Base-by-base conservation (phyloP, 495 filamentous ascomycete genomes). In the Podospora conica region DNA sequence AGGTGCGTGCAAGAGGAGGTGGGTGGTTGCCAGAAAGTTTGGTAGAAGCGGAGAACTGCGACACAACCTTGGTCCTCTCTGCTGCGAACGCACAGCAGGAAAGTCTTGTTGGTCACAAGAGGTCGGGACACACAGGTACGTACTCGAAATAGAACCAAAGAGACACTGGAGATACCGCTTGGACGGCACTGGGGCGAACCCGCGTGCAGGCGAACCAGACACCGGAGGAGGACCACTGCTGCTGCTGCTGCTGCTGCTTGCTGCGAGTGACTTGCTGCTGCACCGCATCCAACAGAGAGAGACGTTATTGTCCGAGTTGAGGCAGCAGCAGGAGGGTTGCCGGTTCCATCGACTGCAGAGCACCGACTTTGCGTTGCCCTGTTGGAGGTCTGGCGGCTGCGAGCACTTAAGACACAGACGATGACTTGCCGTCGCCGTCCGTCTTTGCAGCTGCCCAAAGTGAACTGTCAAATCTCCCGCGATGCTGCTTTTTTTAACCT, bases 91-190 rank as follows among this genome's bases (percentile, higher is more conserved):
- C 58, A 59, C 58, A 29, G 58, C 20, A 53, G 33, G 21, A 61
- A 53, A 21, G 28, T 60, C 27, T 61, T 53, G 59, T 31, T 61
- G 59, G 59, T 61, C 59, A 61, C 59, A 61, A 53, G 59, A 31
- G 40, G 40, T n/a, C 40, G 40, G 40, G 40, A 48, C 40, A 7
- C 40, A 48, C n/a, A 48, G 12, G 12, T n/a, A n/a, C n/a, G 15
- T 6, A 40, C 40, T 48, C 40, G 40, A 48, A 48, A 48, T 48
- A 48, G 40, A 48, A 48, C 40, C 40, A 48, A n/a, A 11, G 40
- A 48, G 40, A 48, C 40, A 48, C 40, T 48, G 40, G 40, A 7
- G 18, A 48, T 48, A 48, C 40, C 40, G 40, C 40, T 48, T 48
- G 40, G 40, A 48, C 40, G 40, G 40, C 40, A 48, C 40, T 48